Evolutionary conservation across 768 basidiomycete genomes (phyloP).

Genomic region (Cystofilobasidium ferigula): DNA sequence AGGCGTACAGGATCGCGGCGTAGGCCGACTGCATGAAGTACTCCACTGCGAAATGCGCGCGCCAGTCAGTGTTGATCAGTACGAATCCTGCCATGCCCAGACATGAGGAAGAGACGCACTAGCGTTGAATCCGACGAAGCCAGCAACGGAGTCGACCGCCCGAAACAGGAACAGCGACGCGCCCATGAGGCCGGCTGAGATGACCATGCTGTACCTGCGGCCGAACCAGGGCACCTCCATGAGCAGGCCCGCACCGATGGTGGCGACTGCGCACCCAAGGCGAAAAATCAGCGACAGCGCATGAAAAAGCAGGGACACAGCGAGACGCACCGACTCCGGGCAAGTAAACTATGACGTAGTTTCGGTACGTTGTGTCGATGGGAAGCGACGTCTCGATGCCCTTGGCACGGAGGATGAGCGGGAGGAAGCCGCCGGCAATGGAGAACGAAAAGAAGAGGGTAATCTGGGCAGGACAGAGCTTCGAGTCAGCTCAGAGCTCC

Average conservation of each 20-base stretch:
- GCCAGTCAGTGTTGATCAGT: not conserved
- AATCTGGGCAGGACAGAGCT: slow-evolving; percentile 6
- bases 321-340: slow-evolving; percentile 2
- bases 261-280: slow-evolving; percentile 11
- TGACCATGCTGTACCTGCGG: slow-evolving; percentile 10
- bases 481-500: not conserved
- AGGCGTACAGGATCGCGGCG: slow-evolving; percentile 39
- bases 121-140: slow-evolving; percentile 15
- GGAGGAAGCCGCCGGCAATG: slow-evolving; percentile 37
- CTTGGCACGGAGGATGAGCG: slow-evolving; percentile 28
- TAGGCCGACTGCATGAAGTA: slow-evolving; percentile 29
- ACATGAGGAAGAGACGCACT: not conserved
- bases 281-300: too few species aligned
- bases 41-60: not conserved
- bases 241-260: not conserved
- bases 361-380: slow-evolving; percentile 34
- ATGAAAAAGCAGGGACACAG: not conserved
- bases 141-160: not conserved
- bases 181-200: slow-evolving; percentile 13
- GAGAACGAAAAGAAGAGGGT: slow-evolving; percentile 34
- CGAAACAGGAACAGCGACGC: slow-evolving; percentile 18
- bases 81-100: too few species aligned
- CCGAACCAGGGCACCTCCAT: slow-evolving; percentile 19
- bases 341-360: slow-evolving; percentile 32
- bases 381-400: not conserved